phyloP scores from a whole-genome alignment of 1,284 basidiomycete genomes.

The Sanghuangporus baumii region DNA sequence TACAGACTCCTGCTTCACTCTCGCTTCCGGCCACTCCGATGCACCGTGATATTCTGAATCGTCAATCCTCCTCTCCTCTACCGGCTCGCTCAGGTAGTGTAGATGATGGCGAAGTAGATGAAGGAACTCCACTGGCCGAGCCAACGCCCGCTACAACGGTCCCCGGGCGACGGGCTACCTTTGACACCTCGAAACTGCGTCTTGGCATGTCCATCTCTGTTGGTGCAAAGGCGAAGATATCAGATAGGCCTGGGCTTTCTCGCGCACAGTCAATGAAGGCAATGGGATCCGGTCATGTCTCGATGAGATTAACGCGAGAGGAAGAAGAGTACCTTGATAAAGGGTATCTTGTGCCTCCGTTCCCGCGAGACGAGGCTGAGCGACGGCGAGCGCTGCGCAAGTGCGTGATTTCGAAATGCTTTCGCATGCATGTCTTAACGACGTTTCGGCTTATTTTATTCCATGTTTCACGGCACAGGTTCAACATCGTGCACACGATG shows the following conservation, averaged over 20 bases:
- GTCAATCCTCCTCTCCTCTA: slow-evolving; percentile 57
- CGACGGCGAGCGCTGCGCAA: slow-evolving; percentile 77
- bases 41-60: slow-evolving; percentile 45
- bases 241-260: slow-evolving; percentile 1
- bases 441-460: not conserved
- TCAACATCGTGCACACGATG: slow-evolving; percentile 82
- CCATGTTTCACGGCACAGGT: slow-evolving; percentile 39
- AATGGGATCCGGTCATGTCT: not conserved
- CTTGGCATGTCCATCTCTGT: not conserved
- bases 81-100: slow-evolving; percentile 26
- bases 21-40: slow-evolving; percentile 36
- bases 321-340: slow-evolving; percentile 54
- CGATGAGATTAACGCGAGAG: slow-evolving; percentile 51
- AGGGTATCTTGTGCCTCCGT: slow-evolving; percentile 75
- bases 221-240: not conserved
- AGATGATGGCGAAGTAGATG: not conserved
- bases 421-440: not conserved
- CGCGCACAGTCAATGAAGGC: slow-evolving; percentile 18
- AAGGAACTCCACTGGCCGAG: not conserved
- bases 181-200: not conserved
- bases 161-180: not conserved
- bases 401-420: slow-evolving; percentile 33
- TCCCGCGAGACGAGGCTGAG: slow-evolving; percentile 76
- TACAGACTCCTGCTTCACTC: slow-evolving; percentile 27
- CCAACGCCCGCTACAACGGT: not conserved